These are phyloP conservation scores for Stereum hirsutum DNA, from an alignment of 1,284 basidiomycete species.

Conservation along the genomic window DNA sequence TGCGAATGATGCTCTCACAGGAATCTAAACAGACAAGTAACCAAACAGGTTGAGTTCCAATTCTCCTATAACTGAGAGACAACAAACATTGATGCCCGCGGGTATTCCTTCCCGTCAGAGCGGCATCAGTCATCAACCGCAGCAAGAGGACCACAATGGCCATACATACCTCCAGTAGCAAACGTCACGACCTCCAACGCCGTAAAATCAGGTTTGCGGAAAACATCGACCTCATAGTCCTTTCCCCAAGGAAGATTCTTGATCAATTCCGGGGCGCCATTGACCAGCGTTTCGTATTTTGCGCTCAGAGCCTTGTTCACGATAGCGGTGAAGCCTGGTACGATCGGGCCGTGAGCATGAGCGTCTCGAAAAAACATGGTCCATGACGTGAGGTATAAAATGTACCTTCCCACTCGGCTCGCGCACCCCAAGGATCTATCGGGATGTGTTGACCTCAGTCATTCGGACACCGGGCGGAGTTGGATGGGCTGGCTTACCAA, in stretches of 20 bases:
- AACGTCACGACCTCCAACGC: slow-evolving; percentile 75
- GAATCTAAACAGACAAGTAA: slow-evolving; percentile 36
- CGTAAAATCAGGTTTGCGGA: slow-evolving; percentile 83
- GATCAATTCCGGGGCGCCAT: slow-evolving; percentile 67
- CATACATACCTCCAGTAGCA: slow-evolving; percentile 58
- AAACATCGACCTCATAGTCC: slow-evolving; percentile 75
- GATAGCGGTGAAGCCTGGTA: slow-evolving; percentile 72
- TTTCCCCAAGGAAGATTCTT: slow-evolving; percentile 77
- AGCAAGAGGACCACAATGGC: neutral
- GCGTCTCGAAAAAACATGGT: no score
- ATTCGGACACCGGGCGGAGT: neutral
- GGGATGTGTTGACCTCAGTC: no score
- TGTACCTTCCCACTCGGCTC: neutral
- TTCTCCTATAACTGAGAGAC: neutral
- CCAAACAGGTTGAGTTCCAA: neutral
- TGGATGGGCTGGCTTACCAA: slow-evolving; percentile 57
- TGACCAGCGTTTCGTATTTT: slow-evolving; percentile 73
- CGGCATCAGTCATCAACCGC: neutral
- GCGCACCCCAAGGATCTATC: neutral
- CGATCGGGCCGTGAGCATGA: no score
- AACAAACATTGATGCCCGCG: slow-evolving; percentile 67
- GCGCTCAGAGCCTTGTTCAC: slow-evolving; percentile 77
- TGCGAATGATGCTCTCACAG: slow-evolving; percentile 31
- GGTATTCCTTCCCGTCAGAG: slow-evolving; percentile 54
- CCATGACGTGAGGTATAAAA: neutral